Base-by-base conservation (phyloP, 225 moss, liverwort and hornwort genomes). In the Sphagnum contortum region DNA sequence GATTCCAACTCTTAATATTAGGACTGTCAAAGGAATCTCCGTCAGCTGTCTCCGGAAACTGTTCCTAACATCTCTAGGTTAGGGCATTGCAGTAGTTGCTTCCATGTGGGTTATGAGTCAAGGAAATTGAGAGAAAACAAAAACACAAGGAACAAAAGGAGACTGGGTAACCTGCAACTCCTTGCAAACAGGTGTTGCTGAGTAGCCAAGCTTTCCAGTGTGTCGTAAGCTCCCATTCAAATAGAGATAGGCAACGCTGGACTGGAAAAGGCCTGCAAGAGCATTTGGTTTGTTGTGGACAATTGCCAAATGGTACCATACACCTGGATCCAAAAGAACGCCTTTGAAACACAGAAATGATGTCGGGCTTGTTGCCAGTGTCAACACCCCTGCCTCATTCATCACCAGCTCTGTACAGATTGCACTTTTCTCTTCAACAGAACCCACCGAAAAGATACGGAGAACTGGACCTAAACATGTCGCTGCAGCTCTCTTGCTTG, bases 221-320 rank as follows among this genome's bases (percentile, higher is more conserved):
- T 93, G 87, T 44, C 87, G 78, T 60, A 98, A 76, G 66, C 76
- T 89, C 69, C 98, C 98, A 77, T 98, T 98, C 59, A 98, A 73
- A 69, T 98, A 98, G 12, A 98, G 80, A 73, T 89, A 93, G 56
- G 93, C 93, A 50, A 91, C 73, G 66, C 93, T 93, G 47, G 98
- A 89, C 57, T 98, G 98, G 73, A 98, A 98, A 63, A 98, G 93
- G 64, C 98, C 98, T 64, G 93, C 93, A 59, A 98, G 76, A 53
- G 93, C 98, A 80, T 98, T 93, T 59, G 98, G 98, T 68, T 98
- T 98, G 80, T 83, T 98, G 76, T 91, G 87, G 61, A 98, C 93
- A 66, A 98, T 68, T 62, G 80, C 93, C 81, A 98, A 74, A 70
- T 91, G 87, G 73, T 93, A 91, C 98, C 98, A 98, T 63, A 87